Percentiles rank a stretch among this genome's conserved stretches.
Conservation (phyloP, 345 rosid genomes). For the Hibiscus mutabilis region DNA sequence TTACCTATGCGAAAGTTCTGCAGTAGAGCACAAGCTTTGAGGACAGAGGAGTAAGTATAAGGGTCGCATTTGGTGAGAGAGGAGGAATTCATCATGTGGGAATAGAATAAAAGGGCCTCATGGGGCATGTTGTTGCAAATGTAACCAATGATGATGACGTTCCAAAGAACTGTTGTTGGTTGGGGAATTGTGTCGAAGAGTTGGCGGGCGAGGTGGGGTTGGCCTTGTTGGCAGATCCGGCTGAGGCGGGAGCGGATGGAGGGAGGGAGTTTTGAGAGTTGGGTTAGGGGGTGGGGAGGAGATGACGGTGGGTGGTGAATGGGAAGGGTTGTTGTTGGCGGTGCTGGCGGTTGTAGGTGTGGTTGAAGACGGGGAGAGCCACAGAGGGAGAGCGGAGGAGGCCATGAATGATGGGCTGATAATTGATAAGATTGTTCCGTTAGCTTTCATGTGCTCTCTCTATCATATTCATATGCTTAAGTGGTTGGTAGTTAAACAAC, state of each 20-base stretch:
- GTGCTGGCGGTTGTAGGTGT: constrained; percentile 15
- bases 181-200: constrained; percentile 75
- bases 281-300: constrained; percentile 30
- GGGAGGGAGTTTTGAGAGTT: constrained; percentile 45
- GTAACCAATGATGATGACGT: constrained; percentile 78
- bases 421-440: background rate
- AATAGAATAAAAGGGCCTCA: constrained; percentile 68
- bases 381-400: constrained; percentile 39
- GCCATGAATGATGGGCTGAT: constrained; percentile 29
- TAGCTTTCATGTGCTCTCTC: background rate
- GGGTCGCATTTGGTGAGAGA: constrained; percentile 47
- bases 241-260: constrained; percentile 81
- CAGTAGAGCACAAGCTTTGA: constrained; percentile 74
- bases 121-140: constrained; percentile 72
- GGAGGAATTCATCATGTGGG: constrained; percentile 50
- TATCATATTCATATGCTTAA: background rate
- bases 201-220: constrained; percentile 71
- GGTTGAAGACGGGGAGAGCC: constrained; percentile 22
- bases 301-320: constrained; percentile 16
- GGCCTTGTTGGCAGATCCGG: constrained; percentile 65
- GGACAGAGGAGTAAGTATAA: constrained; percentile 81
- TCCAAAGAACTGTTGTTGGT: constrained; percentile 72
- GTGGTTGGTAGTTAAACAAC: background rate
- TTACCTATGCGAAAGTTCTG: constrained; percentile 45
- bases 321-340: constrained; percentile 13